A percentile compares a stretch with the other conserved stretches of the same genome.
Conservation (phyloP, 352 stramenopile genomes). For the Phytophthora pluvialis region DNA sequence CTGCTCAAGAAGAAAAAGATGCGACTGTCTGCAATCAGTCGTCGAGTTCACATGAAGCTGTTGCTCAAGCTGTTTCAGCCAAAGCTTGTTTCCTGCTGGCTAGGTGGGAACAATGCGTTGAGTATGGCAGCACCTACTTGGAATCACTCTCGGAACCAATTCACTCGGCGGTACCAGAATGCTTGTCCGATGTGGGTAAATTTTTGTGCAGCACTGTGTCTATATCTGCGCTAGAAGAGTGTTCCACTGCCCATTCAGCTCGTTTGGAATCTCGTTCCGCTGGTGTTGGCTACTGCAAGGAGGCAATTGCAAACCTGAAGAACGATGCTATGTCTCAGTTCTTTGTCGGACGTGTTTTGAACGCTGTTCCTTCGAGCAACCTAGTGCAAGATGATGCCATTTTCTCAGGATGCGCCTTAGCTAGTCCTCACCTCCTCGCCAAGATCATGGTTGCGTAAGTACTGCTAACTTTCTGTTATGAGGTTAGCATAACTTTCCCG, state of each 20-base stretch:
- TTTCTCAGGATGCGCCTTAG: constrained; percentile 34
- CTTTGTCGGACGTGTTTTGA: constrained; percentile 45
- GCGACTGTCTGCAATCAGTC: neutral
- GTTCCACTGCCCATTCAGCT: constrained; percentile 33
- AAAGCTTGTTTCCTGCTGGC: constrained; percentile 43
- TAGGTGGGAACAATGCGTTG: constrained; percentile 35
- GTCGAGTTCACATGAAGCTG: constrained; percentile 36
- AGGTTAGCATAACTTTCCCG: neutral
- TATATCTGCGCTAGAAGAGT: constrained; percentile 36
- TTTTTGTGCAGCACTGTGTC: constrained; percentile 41
- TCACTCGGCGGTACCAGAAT: constrained; percentile 5
- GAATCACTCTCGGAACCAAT: constrained; percentile 11
- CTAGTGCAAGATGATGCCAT: constrained; percentile 38
- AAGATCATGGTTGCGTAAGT: constrained; percentile 33
- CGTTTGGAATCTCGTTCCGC: constrained; percentile 45
- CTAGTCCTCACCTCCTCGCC: constrained; percentile 28
- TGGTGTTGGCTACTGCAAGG: constrained; percentile 40
- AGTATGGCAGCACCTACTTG: constrained; percentile 3
- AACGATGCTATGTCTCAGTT: constrained; percentile 35
- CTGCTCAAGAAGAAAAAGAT: constrained; percentile 3
- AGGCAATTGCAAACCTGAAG: constrained; percentile 25
- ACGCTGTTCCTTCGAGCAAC: constrained; percentile 35
- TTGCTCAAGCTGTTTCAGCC: constrained; percentile 33
- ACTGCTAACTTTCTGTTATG: neutral
- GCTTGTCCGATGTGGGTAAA: constrained; percentile 30